Evolutionary conservation across 768 basidiomycete genomes (phyloP), one percentile per base, ranked within the genome.

Genomic region (Hydnomerulius pinastri): DNA sequence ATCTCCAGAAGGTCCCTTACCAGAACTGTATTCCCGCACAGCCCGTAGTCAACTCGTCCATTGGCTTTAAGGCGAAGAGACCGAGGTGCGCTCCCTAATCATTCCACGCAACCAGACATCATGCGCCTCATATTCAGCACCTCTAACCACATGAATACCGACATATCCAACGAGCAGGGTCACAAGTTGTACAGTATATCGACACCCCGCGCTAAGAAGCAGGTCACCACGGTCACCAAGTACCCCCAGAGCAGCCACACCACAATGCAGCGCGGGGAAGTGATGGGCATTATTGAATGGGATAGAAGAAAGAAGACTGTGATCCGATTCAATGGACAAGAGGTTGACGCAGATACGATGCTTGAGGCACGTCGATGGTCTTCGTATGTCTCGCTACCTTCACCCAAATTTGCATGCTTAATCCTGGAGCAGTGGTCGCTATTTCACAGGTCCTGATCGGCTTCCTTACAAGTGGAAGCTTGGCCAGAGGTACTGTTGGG

Each of bases 381-480:
- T 25, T 55, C 45, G 62, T 65, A 32, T 20, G 62, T 54, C 28
- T 18, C 18, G 44, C 32, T 18, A 4, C 12, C 33, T 38, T 28
- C 17, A 15, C 17, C 12, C 24, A 12, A 32, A 12, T 20, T 2
- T 21, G 12, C 20, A n/a, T n/a, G n/a, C n/a, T n/a, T n/a, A n/a
- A 18, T 13, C 29, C 13, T 38, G 7, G 3, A 41, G 29, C 20
- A 73, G 72, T 24, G 60, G 61, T 23, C 68, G 65, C n/a, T 56
- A 64, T 15, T 73, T 73, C 43, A 50, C 50, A 23, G 72, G 68
- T 10, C 67, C 61, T 0, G 63, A 72, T 47, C 58, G 54, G 2
- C 57, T 44, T 8, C 51, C 53, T 21, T 73, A 70, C 57, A 66
- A 67, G 17, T 73, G 71, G 73, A 60, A 58, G 21, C 21, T 69